Conservation (phyloP, 805 yeast genomes). For the Cyberlindnera meyerae region DNA sequence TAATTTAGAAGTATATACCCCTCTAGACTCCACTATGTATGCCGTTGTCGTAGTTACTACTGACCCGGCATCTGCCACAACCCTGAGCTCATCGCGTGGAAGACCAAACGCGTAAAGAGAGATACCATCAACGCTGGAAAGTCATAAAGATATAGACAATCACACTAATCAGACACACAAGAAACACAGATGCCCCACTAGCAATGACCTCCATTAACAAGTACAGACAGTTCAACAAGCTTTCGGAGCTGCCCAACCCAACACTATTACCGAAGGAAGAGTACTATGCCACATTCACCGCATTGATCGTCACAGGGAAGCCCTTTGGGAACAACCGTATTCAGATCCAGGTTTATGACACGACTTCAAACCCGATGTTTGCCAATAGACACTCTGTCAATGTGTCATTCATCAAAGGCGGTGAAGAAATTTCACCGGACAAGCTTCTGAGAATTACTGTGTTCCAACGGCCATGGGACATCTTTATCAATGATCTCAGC, state of each 20-base stretch:
- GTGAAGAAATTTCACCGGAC: slow-evolving; percentile 1
- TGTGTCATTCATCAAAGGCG: neutral
- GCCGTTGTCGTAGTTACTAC: no score
- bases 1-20: no score
- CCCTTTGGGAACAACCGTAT: neutral
- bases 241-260: slow-evolving; percentile 1
- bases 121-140: no score
- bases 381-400: neutral
- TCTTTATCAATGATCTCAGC: neutral
- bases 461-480: slow-evolving; percentile 2
- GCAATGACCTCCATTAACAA: no score
- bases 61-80: no score
- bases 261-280: neutral
- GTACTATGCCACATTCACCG: slow-evolving; percentile 2
- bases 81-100: no score
- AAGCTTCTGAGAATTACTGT: slow-evolving; percentile 1
- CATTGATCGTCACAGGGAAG: neutral
- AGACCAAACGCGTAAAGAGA: no score
- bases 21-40: no score
- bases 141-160: no score
- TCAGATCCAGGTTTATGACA: slow-evolving; percentile 2
- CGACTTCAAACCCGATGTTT: slow-evolving; percentile 2
- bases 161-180: no score
- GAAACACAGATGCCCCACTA: no score
- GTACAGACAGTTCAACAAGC: neutral